Conservation (phyloP, 805 yeast genomes). For the Yarrowia sp. region DNA sequence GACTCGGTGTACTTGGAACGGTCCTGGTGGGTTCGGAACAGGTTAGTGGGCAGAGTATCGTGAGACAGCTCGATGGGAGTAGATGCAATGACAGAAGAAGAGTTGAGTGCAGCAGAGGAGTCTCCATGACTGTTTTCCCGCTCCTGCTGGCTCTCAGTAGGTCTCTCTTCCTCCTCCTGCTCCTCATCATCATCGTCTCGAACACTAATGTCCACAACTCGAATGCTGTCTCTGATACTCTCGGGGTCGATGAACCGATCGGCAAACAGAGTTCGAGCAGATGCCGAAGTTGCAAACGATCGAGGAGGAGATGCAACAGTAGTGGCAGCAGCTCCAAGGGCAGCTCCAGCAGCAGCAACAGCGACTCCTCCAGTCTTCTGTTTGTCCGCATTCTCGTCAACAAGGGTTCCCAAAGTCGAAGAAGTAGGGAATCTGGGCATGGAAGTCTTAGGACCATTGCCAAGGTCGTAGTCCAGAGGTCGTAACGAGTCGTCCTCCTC, state of each 20-base stretch:
- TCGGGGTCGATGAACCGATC: slow-evolving; percentile 35
- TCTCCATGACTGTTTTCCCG: neutral
- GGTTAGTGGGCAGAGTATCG: slow-evolving; percentile 2
- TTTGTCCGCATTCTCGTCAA: neutral
- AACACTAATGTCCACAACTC: slow-evolving; percentile 28
- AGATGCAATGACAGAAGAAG: slow-evolving; percentile 24
- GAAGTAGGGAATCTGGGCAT: slow-evolving; percentile 23
- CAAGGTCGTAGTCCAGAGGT: slow-evolving; percentile 24
- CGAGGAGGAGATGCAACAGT: neutral
- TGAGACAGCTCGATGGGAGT: slow-evolving; percentile 27
- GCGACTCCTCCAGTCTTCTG: neutral
- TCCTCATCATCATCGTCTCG: slow-evolving; percentile 4
- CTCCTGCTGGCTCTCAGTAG: neutral
- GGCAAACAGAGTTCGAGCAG: slow-evolving; percentile 26
- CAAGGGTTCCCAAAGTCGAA: slow-evolving; percentile 34
- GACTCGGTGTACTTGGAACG: slow-evolving; percentile 15
- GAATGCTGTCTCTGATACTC: slow-evolving; percentile 22
- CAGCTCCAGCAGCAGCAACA: neutral
- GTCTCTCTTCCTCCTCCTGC: neutral
- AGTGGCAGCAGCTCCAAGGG: neutral
- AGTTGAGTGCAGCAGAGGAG: slow-evolving; percentile 4
- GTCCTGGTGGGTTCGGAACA: slow-evolving; percentile 36
- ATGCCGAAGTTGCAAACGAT: slow-evolving; percentile 31
- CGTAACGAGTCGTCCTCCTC: slow-evolving; percentile 16
- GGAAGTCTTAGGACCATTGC: slow-evolving; percentile 3